phyloP scores from a whole-genome alignment of 1,139 yeast species.

The Hyphopichia wangnamkhiaoensis region DNA sequence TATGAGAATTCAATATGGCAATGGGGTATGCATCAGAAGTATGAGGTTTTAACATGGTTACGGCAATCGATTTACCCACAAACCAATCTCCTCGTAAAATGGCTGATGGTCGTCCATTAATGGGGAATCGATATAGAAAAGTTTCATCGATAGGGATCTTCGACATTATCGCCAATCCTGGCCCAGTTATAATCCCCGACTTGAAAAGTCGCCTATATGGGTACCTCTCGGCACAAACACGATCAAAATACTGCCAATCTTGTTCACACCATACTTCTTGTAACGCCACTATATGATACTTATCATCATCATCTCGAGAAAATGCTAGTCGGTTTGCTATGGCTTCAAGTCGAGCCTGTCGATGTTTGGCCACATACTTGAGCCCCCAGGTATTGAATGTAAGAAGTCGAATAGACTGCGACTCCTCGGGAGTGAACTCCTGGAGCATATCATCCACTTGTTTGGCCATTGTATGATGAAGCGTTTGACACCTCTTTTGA shows the following conservation, averaged over 20 bases:
- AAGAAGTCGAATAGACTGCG: conserved; percentile 44
- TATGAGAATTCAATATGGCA: conserved; percentile 85
- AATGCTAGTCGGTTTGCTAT: conserved; percentile 68
- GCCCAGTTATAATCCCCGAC: conserved; percentile 88
- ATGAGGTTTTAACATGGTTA: conserved; percentile 64
- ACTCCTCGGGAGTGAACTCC: neutral
- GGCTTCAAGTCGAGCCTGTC: conserved; percentile 66
- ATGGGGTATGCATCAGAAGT: conserved; percentile 51
- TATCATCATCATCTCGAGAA: conserved; percentile 33
- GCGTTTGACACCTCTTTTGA: too few species aligned
- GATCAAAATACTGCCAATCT: conserved; percentile 71
- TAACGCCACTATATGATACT: conserved; percentile 81
- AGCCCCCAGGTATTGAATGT: conserved; percentile 90
- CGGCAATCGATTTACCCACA: conserved; percentile 89
- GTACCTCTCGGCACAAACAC: conserved; percentile 44
- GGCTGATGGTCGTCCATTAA: conserved; percentile 94
- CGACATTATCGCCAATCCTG: conserved; percentile 85
- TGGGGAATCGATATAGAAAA: conserved; percentile 79
- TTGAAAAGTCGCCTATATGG: conserved; percentile 72
- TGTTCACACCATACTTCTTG: conserved; percentile 92
- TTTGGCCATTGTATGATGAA: neutral
- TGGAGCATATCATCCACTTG: neutral
- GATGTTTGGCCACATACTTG: conserved; percentile 70
- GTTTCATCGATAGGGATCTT: conserved; percentile 81
- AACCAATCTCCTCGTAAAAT: conserved; percentile 96